Evolutionary conservation across 331 rosid genomes (phyloP).

Genomic region (Quercus tomentella): DNA sequence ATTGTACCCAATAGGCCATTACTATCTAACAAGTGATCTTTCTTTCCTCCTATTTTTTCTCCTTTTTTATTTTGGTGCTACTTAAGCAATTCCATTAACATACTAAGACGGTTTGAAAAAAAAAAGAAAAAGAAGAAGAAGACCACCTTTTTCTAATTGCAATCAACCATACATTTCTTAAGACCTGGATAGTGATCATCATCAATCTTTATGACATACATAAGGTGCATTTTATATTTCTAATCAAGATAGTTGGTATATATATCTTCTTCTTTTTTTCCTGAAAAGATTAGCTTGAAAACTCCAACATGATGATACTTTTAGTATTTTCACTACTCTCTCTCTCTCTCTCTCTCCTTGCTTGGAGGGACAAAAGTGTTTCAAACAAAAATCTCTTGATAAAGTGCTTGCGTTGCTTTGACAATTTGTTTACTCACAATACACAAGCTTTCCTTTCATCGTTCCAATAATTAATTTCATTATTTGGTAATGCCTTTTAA

Average conservation of each 20-base stretch:
- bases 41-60: slow-evolving; percentile 5
- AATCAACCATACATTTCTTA: neutral
- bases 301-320: neutral
- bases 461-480: neutral
- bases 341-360: neutral
- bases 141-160: neutral
- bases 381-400: neutral
- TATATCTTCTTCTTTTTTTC: neutral
- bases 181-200: too few species aligned
- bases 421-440: neutral
- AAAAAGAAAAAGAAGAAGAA: too few species aligned
- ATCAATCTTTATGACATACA: too few species aligned
- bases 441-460: neutral
- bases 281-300: neutral
- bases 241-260: too few species aligned
- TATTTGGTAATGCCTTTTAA: slow-evolving; percentile 15
- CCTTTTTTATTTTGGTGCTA: neutral
- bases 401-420: neutral
- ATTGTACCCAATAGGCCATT: neutral
- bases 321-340: neutral
- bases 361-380: neutral
- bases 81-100: too few species aligned
- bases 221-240: too few species aligned
- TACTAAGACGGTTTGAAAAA: too few species aligned
- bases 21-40: slow-evolving; percentile 3